These are phyloP conservation scores for Aurantiochytrium sp. DNA, from an alignment of 108 stramenopile genomes.

Conservation along the genomic window DNA sequence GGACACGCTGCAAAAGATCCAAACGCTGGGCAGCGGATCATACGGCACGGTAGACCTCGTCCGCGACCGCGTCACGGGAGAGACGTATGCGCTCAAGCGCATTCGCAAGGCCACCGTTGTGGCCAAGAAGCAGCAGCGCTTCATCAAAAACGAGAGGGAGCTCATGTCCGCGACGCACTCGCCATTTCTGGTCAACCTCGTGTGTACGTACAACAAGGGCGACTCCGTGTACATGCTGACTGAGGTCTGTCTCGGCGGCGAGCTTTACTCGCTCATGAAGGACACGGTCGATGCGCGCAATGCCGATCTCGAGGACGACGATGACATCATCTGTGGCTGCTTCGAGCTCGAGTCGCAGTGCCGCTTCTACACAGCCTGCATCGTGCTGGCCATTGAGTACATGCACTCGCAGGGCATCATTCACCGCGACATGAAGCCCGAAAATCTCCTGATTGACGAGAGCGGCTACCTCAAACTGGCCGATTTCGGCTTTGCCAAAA, in stretches of 20 bases:
- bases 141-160: slow-evolving; percentile 59
- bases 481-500: slow-evolving; percentile 41
- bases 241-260: slow-evolving; percentile 39
- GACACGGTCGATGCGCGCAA: slow-evolving; percentile 27
- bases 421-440: slow-evolving; percentile 51
- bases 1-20: background rate
- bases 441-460: slow-evolving; percentile 42
- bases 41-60: slow-evolving; percentile 11
- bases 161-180: slow-evolving; percentile 52
- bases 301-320: background rate
- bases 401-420: slow-evolving; percentile 39
- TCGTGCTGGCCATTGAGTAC: slow-evolving; percentile 44
- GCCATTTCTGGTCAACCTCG: slow-evolving; percentile 57
- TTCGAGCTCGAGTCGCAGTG: slow-evolving; percentile 1
- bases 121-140: background rate
- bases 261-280: slow-evolving; percentile 23
- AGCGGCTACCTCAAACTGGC: slow-evolving; percentile 44
- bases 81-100: background rate
- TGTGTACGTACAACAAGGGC: slow-evolving; percentile 51
- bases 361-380: slow-evolving; percentile 33
- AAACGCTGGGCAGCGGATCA: background rate
- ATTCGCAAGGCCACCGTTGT: background rate
- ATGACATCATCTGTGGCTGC: background rate
- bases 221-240: slow-evolving; percentile 62
- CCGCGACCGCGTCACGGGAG: background rate